Base-by-base conservation (phyloP, 148 eudicot species). In the Cornus kousa region DNA sequence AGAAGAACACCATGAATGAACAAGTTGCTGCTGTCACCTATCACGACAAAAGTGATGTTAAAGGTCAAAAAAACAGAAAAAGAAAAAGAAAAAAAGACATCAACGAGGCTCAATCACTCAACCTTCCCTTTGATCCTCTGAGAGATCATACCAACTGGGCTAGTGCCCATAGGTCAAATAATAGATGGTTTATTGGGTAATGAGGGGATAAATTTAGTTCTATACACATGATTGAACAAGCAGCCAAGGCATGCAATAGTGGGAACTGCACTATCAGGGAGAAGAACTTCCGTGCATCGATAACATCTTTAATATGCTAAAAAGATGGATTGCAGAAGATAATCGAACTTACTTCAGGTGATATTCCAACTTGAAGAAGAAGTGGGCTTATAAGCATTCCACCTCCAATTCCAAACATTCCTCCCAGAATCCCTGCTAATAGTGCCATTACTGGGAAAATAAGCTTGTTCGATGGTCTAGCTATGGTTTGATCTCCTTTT, bases 351-450 rank as follows among this genome's bases (percentile, higher is more conserved):
- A 87, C 93, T 85, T 88, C 81, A 16, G 93, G 93, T 31, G 84
- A 31, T 43, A 88, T 82, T 69, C 89, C 91, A 23, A 87, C 69
- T 80, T 90, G 93, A 55, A 90, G 87, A 80, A 90, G 91, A 77
- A 90, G 84, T 7, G 93, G 93, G 83, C 91, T 90, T 55, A 88
- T 88, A 66, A 90, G 90, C 90, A 89, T 90, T 31, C 93, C 93
- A 24, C 93, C 93, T 57, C 93, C 93, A 67, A 90, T 88, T 9
- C 93, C 93, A 65, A 88, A 90, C 22, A 88, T 77, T 40, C 93
- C 93, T 43, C 93, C 93, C 9, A 88, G 71, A 70, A 77, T 66
- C 35, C 93, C 93, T 33, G 91, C 91, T 60, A 86, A 78, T 28
- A 87, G 82, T 16, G 93, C 91, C 87, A 90, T 88, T 67, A 72